Evolutionary conservation across 2,329 filamentous ascomycete species (phyloP).

Genomic region (Ophiostoma himal-ulmi): DNA sequence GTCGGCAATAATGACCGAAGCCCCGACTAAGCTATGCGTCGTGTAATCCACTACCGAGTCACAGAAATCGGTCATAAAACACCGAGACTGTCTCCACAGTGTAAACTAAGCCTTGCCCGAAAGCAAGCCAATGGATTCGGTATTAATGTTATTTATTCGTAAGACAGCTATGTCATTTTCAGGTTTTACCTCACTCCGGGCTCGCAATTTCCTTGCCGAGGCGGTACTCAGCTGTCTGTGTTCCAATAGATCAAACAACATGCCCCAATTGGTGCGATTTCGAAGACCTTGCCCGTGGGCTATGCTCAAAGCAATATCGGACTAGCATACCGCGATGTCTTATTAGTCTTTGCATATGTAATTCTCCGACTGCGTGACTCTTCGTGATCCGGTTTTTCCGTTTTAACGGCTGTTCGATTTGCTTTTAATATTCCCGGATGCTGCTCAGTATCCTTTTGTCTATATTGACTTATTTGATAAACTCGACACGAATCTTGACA

Average conservation of each 20-base stretch:
- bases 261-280: conserved; percentile 17
- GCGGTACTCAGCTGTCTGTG: background rate
- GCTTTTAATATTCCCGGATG: background rate
- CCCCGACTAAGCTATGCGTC: background rate
- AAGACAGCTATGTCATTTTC: background rate
- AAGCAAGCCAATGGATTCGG: background rate
- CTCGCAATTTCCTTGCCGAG: conserved; percentile 8
- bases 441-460: background rate
- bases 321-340: background rate
- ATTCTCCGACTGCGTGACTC: conserved; percentile 9
- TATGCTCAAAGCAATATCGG: background rate
- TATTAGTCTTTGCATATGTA: background rate
- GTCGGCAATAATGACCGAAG: background rate
- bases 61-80: background rate
- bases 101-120: conserved; percentile 1
- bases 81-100: conserved; percentile 6
- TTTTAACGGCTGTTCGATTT: background rate
- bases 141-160: background rate
- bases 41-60: background rate
- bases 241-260: conserved; percentile 9
- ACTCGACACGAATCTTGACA: background rate
- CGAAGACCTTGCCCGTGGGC: background rate
- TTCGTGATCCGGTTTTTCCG: conserved; percentile 10
- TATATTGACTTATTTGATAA: background rate
- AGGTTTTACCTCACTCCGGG: background rate